Conservation (phyloP, 2,329 filamentous ascomycete species). For the Phaeosphaeriaceae sp. region DNA sequence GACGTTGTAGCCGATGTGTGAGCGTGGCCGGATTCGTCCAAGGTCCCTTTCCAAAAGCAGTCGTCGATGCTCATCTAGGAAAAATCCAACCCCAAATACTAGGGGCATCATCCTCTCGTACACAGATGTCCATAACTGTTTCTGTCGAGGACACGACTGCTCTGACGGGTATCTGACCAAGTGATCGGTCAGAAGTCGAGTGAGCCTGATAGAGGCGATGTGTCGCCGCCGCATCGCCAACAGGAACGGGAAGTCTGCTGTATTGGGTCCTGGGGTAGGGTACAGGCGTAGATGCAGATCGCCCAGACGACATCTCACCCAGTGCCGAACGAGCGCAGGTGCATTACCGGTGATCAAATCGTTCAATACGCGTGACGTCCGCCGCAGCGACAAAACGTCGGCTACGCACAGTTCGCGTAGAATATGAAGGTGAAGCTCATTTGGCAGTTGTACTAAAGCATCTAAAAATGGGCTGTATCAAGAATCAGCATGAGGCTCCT, state of each 20-base stretch:
- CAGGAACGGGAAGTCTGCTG: constrained; percentile 42
- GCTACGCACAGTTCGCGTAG: constrained; percentile 42
- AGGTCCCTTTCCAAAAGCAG: constrained; percentile 41
- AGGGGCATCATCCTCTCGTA: constrained; percentile 47
- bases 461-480: constrained; percentile 36
- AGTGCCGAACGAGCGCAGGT: constrained; percentile 43
- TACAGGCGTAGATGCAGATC: constrained; percentile 44
- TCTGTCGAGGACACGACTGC: constrained; percentile 33
- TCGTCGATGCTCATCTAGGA: constrained; percentile 45
- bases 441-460: constrained; percentile 41
- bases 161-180: constrained; percentile 38
- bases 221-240: constrained; percentile 44
- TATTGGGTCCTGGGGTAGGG: constrained; percentile 36
- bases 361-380: constrained; percentile 39
- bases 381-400: constrained; percentile 41
- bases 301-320: constrained; percentile 42
- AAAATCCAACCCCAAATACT: constrained; percentile 46
- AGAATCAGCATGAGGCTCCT: constrained; percentile 6
- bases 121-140: constrained; percentile 44
- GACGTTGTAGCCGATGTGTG: constrained; percentile 44
- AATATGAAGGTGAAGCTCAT: constrained; percentile 44
- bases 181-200: constrained; percentile 41
- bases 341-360: constrained; percentile 41
- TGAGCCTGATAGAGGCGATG: constrained; percentile 44
- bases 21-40: constrained; percentile 40